Conservation (phyloP, 2,329 filamentous ascomycete genomes). For the Lojkania enalia region DNA sequence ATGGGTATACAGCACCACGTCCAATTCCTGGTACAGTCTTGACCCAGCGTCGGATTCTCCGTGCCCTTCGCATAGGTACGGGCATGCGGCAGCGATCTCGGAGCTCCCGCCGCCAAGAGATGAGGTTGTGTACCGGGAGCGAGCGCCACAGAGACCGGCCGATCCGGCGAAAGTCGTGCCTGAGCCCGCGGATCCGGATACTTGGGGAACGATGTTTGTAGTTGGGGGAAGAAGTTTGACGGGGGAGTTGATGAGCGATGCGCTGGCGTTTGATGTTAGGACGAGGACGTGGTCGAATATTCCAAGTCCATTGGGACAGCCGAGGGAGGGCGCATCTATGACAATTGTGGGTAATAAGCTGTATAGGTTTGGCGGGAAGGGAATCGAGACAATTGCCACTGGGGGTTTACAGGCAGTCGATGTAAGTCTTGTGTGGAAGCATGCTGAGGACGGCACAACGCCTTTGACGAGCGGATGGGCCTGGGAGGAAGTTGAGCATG, state of each 20-base stretch:
- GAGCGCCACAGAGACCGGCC: conserved; percentile 45
- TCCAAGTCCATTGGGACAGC: conserved; percentile 49
- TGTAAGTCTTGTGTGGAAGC: conserved; percentile 39
- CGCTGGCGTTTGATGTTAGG: conserved; percentile 56
- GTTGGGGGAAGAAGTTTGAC: conserved; percentile 49
- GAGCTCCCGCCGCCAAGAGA: conserved; percentile 45
- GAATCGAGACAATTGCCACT: conserved; percentile 24
- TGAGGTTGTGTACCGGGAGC: conserved; percentile 18
- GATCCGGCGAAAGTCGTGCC: conserved; percentile 48
- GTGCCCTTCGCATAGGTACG: conserved; percentile 35
- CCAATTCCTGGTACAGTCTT: conserved; percentile 47
- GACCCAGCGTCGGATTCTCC: conserved; percentile 35
- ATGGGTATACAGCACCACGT: conserved; percentile 50
- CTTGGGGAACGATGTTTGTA: conserved; percentile 57
- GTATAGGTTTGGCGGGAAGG: conserved; percentile 51
- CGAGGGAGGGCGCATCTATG: conserved; percentile 44
- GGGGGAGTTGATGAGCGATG: conserved; percentile 46
- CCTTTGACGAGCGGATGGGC: conserved; percentile 39
- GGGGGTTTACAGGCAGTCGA: conserved; percentile 42
- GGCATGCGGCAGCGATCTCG: conserved; percentile 44
- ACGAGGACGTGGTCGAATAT: conserved; percentile 56
- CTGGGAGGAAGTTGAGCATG: conserved; percentile 34
- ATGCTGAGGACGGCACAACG: conserved; percentile 40
- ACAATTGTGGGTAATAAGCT: conserved; percentile 52
- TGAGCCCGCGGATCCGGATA: conserved; percentile 43